Base-by-base conservation (phyloP, 176 grass and related monocot genomes). In the Aegilops speltoides region DNA sequence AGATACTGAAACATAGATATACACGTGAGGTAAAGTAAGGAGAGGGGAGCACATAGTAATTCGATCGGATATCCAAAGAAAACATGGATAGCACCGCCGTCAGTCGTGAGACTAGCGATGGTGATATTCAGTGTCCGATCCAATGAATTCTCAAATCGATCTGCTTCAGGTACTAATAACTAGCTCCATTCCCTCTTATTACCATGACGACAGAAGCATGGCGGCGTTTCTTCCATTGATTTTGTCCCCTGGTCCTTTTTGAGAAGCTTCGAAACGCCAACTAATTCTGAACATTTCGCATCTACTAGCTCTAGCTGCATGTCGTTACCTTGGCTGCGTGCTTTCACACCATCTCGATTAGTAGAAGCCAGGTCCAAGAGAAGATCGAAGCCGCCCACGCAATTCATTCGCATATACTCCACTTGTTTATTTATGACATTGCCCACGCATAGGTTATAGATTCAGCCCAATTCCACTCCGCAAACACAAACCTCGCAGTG, bases 1-100 rank as follows among this genome's bases (percentile, higher is more conserved):
- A 31, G 31, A 31, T 8, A 4, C 40, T 54, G 6, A 9, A 34
- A 56, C 67, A 56, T 71, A 71, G 80, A 26, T 38, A 20, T 83
- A 40, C 22, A 82, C 65, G 31, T 24, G 48, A 57, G 29, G 16
- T 57, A 1, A 83, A 23, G 1, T 13, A 16, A 56, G 52, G 17
- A 7, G 5, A 84, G 8, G 5, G 5, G 33, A 34, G 12, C 15
- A 69, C 43, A 46, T 46, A 28, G 14, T 61, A 50, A 13, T 45
- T 77, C 73, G 34, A 68, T 78, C 24, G 48, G 33, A 37, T 76
- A 83, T 75, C 5, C 8, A 11, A 20, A 60, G 15, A 31, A 56
- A 71, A 28, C 84, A 86, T 82, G 72, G 79, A 82, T 32, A 46
- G 31, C 25, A 61, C 22, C 69, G 62, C 40, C 5, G 10, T 20